These are phyloP conservation scores for Lepidopterella palustris DNA, from an alignment of 495 filamentous ascomycete species.

Conservation along the genomic window DNA sequence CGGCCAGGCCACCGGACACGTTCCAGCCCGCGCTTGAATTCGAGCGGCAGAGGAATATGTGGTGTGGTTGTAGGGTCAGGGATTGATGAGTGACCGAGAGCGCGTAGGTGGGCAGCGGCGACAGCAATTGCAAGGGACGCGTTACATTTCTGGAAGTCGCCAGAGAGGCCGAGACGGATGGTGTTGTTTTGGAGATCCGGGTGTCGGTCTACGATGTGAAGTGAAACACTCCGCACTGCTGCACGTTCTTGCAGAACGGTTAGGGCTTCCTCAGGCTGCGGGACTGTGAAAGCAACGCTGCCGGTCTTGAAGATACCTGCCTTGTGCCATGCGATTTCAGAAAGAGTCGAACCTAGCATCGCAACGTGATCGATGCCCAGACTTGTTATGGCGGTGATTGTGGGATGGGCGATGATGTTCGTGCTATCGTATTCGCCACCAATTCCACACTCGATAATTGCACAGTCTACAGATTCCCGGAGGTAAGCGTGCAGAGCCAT, in stretches of 20 bases:
- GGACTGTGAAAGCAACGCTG: constrained; percentile 63
- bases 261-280: constrained; percentile 60
- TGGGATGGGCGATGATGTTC: constrained; percentile 74
- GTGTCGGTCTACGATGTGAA: constrained; percentile 59
- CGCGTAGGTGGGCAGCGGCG: constrained; percentile 54
- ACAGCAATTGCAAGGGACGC: constrained; percentile 74
- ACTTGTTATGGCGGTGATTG: constrained; percentile 68
- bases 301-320: constrained; percentile 80
- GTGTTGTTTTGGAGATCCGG: constrained; percentile 48
- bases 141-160: constrained; percentile 78
- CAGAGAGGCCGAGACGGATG: constrained; percentile 69
- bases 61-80: constrained; percentile 36
- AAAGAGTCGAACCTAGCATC: constrained; percentile 74
- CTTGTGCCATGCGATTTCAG: constrained; percentile 97
- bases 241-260: constrained; percentile 67
- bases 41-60: constrained; percentile 46
- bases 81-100: constrained; percentile 41
- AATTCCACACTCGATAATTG: constrained; percentile 88
- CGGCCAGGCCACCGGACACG: constrained; percentile 70
- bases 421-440: constrained; percentile 92
- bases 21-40: constrained; percentile 71
- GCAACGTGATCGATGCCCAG: constrained; percentile 85
- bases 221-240: constrained; percentile 51
- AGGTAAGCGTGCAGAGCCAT: constrained; percentile 87
- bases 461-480: constrained; percentile 68